Evolutionary conservation across 805 yeast species (phyloP).

Genomic region (Danielozyma ontarioensis): DNA sequence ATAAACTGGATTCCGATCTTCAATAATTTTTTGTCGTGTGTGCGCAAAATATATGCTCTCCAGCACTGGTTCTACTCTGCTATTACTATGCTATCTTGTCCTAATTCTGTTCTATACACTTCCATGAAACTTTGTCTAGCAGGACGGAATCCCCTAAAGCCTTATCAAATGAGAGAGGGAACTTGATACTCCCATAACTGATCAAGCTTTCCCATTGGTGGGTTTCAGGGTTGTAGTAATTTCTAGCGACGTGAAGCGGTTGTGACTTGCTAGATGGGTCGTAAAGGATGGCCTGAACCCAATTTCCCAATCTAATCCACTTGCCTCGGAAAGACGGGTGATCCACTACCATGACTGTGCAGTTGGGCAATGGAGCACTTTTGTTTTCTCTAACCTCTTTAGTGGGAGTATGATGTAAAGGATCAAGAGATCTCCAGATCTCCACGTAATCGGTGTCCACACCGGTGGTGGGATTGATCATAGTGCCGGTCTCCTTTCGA

Average conservation of each 20-base stretch:
- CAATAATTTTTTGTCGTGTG: neutral
- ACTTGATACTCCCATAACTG: conserved; percentile 19
- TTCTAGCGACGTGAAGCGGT: conserved; percentile 26
- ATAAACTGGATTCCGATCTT: no score
- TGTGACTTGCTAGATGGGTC: conserved; percentile 11
- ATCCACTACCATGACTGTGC: conserved; percentile 10
- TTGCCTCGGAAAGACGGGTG: no score
- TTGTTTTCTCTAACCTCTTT: conserved; percentile 19
- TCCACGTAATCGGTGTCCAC: conserved; percentile 43
- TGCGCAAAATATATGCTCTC: conserved; percentile 1
- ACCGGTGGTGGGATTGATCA: conserved; percentile 43
- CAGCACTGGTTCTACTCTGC: neutral
- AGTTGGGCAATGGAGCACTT: no score
- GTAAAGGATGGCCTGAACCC: conserved; percentile 47
- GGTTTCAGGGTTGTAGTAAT: conserved; percentile 10
- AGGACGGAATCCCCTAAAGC: conserved; percentile 4
- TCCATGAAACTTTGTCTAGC: conserved; percentile 12
- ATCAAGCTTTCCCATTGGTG: conserved; percentile 23
- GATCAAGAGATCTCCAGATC: conserved; percentile 49
- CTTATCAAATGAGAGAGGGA: conserved; percentile 20
- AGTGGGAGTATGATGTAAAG: conserved; percentile 23
- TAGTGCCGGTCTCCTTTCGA: conserved; percentile 45
- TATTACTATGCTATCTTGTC: no score
- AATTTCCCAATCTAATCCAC: conserved; percentile 43
- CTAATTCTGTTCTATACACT: no score